phyloP scores from a whole-genome alignment of 2,329 filamentous ascomycete species.

The Colletotrichum noveboracense region DNA sequence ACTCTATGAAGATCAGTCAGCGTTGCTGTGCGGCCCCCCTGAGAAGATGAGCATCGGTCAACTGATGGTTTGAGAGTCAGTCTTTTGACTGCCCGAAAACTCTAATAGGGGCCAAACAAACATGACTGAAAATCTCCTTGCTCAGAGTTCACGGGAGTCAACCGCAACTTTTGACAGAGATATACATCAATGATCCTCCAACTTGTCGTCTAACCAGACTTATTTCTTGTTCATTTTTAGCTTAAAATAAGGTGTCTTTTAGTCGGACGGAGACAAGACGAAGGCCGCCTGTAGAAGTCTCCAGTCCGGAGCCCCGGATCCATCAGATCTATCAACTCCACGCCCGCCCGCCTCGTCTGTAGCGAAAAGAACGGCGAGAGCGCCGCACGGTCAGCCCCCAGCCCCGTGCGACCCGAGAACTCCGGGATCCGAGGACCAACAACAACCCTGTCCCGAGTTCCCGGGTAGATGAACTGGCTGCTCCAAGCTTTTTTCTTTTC shows the following conservation, averaged over 20 bases:
- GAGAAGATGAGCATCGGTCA: not conserved
- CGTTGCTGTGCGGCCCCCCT: not conserved
- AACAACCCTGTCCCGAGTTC: not conserved
- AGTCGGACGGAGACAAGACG: not conserved
- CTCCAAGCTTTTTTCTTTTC: not conserved
- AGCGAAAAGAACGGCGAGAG: not conserved
- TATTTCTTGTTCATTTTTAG: not conserved
- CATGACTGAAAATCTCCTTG: not conserved
- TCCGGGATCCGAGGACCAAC: not conserved
- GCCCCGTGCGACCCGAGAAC: not conserved
- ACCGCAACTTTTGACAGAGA: not conserved
- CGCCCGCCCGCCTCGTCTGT: not conserved
- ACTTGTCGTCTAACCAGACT: not conserved
- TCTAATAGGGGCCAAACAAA: not conserved
- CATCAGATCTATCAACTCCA: not conserved
- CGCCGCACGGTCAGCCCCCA: not conserved
- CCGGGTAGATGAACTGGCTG: not conserved
- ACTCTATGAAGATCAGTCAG: conserved; percentile 5
- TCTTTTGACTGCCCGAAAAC: not conserved
- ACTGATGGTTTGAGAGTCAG: not conserved
- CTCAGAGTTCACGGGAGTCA: not conserved
- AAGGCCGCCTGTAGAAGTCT: not conserved
- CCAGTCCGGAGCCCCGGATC: not conserved
- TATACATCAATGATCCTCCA: not conserved
- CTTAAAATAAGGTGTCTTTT: not conserved